Evolutionary conservation across 208 protist species (phyloP).

Genomic region (Leishmania martiniquensis): DNA sequence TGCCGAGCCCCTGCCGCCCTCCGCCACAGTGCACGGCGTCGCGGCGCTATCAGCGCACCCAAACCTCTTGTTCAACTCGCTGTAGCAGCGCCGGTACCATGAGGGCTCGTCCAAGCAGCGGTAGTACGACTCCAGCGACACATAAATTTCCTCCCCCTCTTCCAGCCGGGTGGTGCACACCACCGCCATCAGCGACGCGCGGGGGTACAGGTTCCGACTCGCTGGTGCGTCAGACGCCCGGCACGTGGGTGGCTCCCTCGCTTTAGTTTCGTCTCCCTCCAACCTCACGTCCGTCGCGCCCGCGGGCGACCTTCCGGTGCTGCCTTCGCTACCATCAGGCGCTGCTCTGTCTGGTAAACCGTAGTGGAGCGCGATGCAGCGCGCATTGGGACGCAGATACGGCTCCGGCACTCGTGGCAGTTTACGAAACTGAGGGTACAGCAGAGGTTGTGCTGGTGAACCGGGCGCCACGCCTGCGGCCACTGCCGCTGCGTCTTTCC

Average conservation of each 20-base stretch:
- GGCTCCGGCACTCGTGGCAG: constrained; percentile 24
- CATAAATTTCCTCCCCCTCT: constrained; percentile 48
- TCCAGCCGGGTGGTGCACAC: constrained; percentile 63
- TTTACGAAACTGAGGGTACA: constrained; percentile 27
- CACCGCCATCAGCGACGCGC: constrained; percentile 70
- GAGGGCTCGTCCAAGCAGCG: constrained; percentile 77
- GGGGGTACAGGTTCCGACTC: constrained; percentile 24
- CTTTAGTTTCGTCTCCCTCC: no score
- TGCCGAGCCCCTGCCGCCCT: background rate
- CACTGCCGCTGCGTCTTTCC: background rate
- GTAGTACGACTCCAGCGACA: constrained; percentile 81
- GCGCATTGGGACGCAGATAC: constrained; percentile 64
- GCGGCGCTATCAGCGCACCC: constrained; percentile 1
- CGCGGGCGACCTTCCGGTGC: background rate
- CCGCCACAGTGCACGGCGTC: background rate
- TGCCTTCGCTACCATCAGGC: background rate
- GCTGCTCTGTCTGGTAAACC: constrained; percentile 33
- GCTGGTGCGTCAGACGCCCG: background rate
- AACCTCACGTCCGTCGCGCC: background rate
- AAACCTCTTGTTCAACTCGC: constrained; percentile 16
- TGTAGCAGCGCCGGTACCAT: constrained; percentile 71
- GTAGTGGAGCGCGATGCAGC: constrained; percentile 86
- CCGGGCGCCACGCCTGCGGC: background rate
- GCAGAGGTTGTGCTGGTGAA: constrained; percentile 8
- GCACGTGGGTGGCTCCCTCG: background rate